These are phyloP conservation scores for Lepiota subincarnata DNA, from an alignment of 768 basidiomycete genomes.

Conservation along the genomic window DNA sequence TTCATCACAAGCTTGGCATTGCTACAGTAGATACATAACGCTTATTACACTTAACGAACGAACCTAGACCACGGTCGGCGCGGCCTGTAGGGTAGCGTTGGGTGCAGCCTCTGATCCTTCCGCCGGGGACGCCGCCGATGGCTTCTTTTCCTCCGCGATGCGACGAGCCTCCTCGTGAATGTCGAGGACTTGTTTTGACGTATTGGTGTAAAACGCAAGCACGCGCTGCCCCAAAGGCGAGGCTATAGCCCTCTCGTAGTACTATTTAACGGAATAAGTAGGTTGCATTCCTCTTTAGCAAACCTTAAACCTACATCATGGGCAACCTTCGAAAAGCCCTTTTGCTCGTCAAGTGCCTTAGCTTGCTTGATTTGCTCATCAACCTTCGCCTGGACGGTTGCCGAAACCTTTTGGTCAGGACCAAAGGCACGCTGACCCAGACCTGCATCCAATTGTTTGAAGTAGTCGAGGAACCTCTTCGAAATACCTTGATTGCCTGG, in stretches of 20 bases:
- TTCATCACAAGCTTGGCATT: no score
- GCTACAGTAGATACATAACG: no score
- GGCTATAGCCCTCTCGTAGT: constrained; percentile 72
- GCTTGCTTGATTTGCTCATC: constrained; percentile 65
- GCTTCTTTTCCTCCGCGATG: constrained; percentile 63
- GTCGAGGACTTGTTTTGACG: constrained; percentile 83
- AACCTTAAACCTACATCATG: constrained; percentile 47
- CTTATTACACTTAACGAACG: no score
- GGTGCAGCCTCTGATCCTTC: constrained; percentile 8
- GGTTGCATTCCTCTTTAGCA: neutral
- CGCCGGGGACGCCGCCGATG: constrained; percentile 16
- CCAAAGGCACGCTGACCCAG: constrained; percentile 72
- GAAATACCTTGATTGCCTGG: constrained; percentile 86
- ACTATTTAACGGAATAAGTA: constrained; percentile 36
- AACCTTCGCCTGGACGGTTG: constrained; percentile 63
- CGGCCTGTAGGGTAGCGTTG: neutral
- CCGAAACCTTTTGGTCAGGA: constrained; percentile 75
- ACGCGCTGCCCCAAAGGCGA: constrained; percentile 79
- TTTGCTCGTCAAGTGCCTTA: constrained; percentile 76
- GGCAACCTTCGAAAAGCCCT: constrained; percentile 67
- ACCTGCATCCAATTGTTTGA: constrained; percentile 65
- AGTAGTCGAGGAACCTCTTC: constrained; percentile 74
- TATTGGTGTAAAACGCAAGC: constrained; percentile 77
- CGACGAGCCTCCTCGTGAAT: constrained; percentile 92
- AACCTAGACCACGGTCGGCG: neutral